Conservation (phyloP, 768 basidiomycete genomes). For the Podaxis sp. region DNA sequence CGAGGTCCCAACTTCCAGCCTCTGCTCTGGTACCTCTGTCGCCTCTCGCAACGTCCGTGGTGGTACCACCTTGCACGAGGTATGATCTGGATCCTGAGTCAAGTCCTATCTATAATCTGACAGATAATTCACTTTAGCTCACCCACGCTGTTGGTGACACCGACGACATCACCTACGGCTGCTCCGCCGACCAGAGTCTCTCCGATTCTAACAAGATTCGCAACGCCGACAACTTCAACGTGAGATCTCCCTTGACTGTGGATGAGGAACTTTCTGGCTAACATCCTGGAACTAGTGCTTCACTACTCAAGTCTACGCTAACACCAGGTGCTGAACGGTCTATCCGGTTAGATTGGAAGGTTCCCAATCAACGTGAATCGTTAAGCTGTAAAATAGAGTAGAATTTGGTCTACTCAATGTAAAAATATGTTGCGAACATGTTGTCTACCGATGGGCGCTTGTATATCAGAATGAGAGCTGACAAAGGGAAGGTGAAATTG, state of each 20-base stretch:
- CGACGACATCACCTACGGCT: slow-evolving; percentile 42
- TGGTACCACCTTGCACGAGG: slow-evolving; percentile 49
- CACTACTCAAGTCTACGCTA: slow-evolving; percentile 43
- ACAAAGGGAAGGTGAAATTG: not conserved
- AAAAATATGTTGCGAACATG: not conserved
- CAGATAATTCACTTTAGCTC: slow-evolving; percentile 26
- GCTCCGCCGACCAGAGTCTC: slow-evolving; percentile 38
- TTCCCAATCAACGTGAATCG: not conserved
- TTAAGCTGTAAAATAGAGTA: slow-evolving; percentile 1
- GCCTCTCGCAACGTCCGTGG: slow-evolving; percentile 45
- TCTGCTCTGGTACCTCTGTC: slow-evolving; percentile 45
- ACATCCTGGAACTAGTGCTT: slow-evolving; percentile 34
- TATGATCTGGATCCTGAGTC: slow-evolving; percentile 9
- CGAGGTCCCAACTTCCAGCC: slow-evolving; percentile 35
- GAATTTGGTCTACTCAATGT: not conserved
- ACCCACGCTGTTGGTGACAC: slow-evolving; percentile 43
- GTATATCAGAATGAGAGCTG: no score
- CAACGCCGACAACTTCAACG: slow-evolving; percentile 52
- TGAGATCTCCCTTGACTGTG: slow-evolving; percentile 20
- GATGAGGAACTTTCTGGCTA: not conserved
- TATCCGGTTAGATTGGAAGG: not conserved
- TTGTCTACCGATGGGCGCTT: not conserved
- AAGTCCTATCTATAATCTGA: not conserved
- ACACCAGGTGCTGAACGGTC: slow-evolving; percentile 34
- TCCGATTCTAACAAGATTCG: slow-evolving; percentile 29